Conservation (phyloP, 2,329 filamentous ascomycete genomes). For the Ascochyta fabae region DNA sequence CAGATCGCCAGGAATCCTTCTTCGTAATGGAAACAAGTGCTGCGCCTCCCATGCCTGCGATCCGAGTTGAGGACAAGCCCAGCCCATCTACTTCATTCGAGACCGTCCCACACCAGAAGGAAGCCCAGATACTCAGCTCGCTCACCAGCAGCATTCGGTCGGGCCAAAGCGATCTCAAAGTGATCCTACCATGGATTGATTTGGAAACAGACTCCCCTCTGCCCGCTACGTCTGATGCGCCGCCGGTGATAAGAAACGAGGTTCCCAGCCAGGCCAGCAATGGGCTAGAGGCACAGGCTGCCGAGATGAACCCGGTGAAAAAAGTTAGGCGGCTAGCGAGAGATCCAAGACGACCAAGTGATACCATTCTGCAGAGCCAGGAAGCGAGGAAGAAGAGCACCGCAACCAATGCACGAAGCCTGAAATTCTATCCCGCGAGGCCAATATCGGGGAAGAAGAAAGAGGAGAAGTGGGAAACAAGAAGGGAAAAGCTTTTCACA, state of each 20-base stretch:
- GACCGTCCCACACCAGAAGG: neutral
- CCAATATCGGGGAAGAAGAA: neutral
- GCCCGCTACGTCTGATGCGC: neutral
- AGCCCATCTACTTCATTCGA: neutral
- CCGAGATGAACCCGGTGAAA: conserved; percentile 6
- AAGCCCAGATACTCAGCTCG: neutral
- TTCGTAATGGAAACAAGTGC: neutral
- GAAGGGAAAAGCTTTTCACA: neutral
- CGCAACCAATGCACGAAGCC: neutral
- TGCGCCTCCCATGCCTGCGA: neutral
- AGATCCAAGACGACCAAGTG: neutral
- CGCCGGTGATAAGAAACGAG: neutral
- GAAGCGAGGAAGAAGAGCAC: neutral
- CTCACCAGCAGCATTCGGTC: neutral
- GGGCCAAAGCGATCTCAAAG: neutral
- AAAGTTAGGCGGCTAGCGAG: neutral
- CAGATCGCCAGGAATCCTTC: conserved; percentile 9
- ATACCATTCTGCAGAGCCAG: neutral
- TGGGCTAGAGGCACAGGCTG: neutral
- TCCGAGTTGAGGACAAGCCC: neutral
- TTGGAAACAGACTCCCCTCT: neutral
- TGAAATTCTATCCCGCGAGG: neutral
- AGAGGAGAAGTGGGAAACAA: neutral
- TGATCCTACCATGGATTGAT: conserved; percentile 13
- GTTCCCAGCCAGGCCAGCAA: neutral